Evolutionary conservation across 805 yeast species (phyloP).

Genomic region (Grigorovia transvaalensis): DNA sequence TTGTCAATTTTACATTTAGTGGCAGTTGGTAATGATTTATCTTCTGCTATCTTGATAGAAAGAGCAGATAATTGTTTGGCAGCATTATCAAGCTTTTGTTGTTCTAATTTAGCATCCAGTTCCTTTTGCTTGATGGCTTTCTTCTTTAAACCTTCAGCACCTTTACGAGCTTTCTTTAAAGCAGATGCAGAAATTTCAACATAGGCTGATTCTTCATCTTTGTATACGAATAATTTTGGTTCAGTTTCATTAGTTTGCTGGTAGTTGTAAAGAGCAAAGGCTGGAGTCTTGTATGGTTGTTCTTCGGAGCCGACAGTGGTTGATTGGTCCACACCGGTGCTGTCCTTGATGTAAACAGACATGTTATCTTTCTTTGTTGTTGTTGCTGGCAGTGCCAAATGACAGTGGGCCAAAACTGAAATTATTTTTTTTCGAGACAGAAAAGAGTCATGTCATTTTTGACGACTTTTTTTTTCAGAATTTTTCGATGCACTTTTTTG

Average conservation of each 20-base stretch:
- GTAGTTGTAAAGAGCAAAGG: slow-evolving; percentile 52
- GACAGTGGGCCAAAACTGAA: neutral
- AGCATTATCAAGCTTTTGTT: slow-evolving; percentile 59
- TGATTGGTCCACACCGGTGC: slow-evolving; percentile 53
- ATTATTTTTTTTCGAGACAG: neutral
- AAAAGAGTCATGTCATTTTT: neutral
- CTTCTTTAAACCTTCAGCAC: slow-evolving; percentile 84
- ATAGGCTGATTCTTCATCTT: slow-evolving; percentile 32
- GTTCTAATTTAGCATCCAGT: slow-evolving; percentile 41
- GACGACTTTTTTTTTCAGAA: neutral
- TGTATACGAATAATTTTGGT: slow-evolving; percentile 45
- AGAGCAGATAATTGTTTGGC: slow-evolving; percentile 69
- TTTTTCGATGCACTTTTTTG: neutral
- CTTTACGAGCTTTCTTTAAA: slow-evolving; percentile 91
- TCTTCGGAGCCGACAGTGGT: slow-evolving; percentile 53
- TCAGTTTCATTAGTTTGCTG: slow-evolving; percentile 32
- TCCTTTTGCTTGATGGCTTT: slow-evolving; percentile 42
- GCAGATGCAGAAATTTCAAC: slow-evolving; percentile 82
- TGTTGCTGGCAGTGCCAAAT: neutral
- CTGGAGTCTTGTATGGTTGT: slow-evolving; percentile 70
- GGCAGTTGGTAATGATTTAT: slow-evolving; percentile 62
- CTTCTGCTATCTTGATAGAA: slow-evolving; percentile 65
- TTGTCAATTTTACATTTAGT: slow-evolving; percentile 52
- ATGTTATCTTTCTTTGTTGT: slow-evolving; percentile 4
- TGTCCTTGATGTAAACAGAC: slow-evolving; percentile 62